Evolutionary conservation across 768 basidiomycete species (phyloP).

Genomic region (Bullera alba): DNA sequence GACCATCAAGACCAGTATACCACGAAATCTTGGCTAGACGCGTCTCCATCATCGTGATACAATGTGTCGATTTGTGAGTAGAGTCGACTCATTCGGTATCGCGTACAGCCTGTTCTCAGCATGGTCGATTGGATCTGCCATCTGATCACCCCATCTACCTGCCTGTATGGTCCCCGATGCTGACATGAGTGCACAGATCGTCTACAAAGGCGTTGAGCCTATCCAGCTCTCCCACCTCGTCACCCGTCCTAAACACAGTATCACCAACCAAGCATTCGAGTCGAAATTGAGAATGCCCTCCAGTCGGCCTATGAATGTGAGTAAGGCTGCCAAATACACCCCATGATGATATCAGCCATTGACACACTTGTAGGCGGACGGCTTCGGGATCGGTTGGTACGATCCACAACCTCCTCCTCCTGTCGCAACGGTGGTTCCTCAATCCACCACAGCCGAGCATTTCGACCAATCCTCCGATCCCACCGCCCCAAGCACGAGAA

Average conservation of each 20-base stretch:
- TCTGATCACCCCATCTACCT: neutral
- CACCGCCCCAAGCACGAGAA: too few relatives aligned
- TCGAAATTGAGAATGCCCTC: slow-evolving; percentile 62
- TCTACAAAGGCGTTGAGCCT: slow-evolving; percentile 90
- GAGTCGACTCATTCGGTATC: neutral
- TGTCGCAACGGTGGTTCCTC: neutral
- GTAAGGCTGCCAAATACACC: too few relatives aligned
- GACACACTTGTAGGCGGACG: slow-evolving; percentile 52
- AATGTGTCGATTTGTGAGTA: slow-evolving; percentile 19
- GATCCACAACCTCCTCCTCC: slow-evolving; percentile 58
- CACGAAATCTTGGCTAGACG: too few relatives aligned
- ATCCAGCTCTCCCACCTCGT: slow-evolving; percentile 90
- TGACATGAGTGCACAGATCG: slow-evolving; percentile 50
- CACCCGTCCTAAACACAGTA: slow-evolving; percentile 87
- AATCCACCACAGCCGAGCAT: neutral
- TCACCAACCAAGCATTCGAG: slow-evolving; percentile 96
- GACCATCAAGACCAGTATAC: too few relatives aligned
- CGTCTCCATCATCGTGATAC: too few relatives aligned
- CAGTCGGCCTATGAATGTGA: slow-evolving; percentile 37
- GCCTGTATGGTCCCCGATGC: too few relatives aligned
- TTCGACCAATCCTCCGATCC: too few relatives aligned
- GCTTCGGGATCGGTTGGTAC: slow-evolving; percentile 99
- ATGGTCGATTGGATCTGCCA: too few relatives aligned
- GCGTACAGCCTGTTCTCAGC: neutral
- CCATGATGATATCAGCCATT: slow-evolving; percentile 1